These are phyloP conservation scores for Lipomyces chichibuensis DNA, from an alignment of 805 yeast species.

Conservation along the genomic window DNA sequence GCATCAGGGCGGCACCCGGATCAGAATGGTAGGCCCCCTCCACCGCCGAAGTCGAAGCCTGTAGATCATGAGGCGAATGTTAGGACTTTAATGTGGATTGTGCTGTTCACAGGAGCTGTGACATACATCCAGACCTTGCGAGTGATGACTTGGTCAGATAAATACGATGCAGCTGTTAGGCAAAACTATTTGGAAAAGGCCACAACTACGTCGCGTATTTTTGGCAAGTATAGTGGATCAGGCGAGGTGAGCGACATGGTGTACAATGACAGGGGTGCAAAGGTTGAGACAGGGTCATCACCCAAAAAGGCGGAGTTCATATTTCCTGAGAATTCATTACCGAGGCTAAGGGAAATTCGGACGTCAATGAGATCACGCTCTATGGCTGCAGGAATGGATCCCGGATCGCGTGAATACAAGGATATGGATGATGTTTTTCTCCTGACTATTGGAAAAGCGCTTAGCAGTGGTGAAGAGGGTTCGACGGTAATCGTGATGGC, in stretches of 20 bases:
- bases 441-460: neutral
- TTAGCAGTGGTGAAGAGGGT: neutral
- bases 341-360: neutral
- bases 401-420: neutral
- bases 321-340: neutral
- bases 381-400: neutral
- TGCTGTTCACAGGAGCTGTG: constrained; percentile 13
- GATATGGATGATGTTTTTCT: neutral
- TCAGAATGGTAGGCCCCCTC: constrained; percentile 11
- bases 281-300: neutral
- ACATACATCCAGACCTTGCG: constrained; percentile 28
- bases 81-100: constrained; percentile 28
- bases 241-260: neutral
- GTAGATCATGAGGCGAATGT: constrained; percentile 30
- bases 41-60: constrained; percentile 21
- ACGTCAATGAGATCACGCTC: neutral
- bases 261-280: neutral
- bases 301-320: neutral
- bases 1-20: constrained; percentile 22
- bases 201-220: neutral
- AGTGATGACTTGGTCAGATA: constrained; percentile 25
- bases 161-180: constrained; percentile 12
- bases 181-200: neutral
- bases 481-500: neutral
- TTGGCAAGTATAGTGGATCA: neutral